Conservation (phyloP, 768 basidiomycete genomes). For the Kwoniella dendrophila region DNA sequence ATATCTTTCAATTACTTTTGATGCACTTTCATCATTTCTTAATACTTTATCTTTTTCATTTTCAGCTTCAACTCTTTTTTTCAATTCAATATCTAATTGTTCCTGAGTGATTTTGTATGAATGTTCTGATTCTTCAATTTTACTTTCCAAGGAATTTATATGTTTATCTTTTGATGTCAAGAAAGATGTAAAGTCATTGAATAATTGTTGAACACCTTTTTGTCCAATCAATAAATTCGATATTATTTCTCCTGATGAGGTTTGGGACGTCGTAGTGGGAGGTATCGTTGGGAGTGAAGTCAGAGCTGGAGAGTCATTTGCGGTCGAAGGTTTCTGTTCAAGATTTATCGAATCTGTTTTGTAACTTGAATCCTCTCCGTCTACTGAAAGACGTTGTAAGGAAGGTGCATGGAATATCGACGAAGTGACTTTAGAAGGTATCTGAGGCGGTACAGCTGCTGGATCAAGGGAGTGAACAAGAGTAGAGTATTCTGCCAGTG, state of each 20-base stretch:
- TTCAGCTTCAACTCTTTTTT: slow-evolving; percentile 30
- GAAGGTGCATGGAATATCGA: slow-evolving; percentile 18
- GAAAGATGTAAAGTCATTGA: slow-evolving; percentile 44
- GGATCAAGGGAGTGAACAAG: slow-evolving; percentile 45
- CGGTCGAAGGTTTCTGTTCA: no score
- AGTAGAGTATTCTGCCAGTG: slow-evolving; percentile 42
- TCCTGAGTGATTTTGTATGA: slow-evolving; percentile 29
- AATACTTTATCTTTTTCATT: slow-evolving; percentile 37
- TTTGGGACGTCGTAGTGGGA: background rate
- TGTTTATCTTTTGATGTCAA: slow-evolving; percentile 38
- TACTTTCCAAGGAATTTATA: slow-evolving; percentile 29
- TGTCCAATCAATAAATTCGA: slow-evolving; percentile 49
- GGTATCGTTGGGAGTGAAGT: background rate
- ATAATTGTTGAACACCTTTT: slow-evolving; percentile 47
- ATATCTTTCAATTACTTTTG: slow-evolving; percentile 56
- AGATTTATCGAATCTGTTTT: background rate
- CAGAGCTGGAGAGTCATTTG: background rate
- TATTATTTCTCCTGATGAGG: slow-evolving; percentile 28
- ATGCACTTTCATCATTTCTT: slow-evolving; percentile 51
- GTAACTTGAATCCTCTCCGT: background rate
- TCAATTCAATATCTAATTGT: slow-evolving; percentile 35
- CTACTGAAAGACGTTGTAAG: background rate
- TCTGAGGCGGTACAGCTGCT: slow-evolving; percentile 36
- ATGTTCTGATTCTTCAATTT: slow-evolving; percentile 41
- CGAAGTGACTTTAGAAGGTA: slow-evolving; percentile 14